These are phyloP conservation scores for Solanum appendiculatum DNA, from an alignment of 257 asterid genomes.

Conservation along the genomic window DNA sequence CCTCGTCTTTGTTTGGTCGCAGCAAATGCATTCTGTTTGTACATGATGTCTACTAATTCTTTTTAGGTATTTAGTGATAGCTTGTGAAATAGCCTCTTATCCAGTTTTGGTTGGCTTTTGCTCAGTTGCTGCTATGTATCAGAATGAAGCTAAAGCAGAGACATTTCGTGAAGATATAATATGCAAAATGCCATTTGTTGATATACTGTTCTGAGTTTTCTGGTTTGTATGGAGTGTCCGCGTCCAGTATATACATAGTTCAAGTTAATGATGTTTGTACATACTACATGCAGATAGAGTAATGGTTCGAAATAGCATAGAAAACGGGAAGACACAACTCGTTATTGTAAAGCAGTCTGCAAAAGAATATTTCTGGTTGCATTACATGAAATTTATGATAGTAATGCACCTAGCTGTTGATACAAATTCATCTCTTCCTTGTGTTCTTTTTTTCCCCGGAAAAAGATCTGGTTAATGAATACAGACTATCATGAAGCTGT, in stretches of 20 bases:
- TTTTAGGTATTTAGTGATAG: background rate
- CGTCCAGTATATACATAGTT: background rate
- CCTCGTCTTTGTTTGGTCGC: background rate
- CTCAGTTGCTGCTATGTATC: background rate
- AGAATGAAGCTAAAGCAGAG: background rate
- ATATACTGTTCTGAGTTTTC: background rate
- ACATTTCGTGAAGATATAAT: background rate
- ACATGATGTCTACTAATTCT: slow-evolving; percentile 5
- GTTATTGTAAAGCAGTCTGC: background rate
- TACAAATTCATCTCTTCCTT: background rate
- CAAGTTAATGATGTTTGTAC: background rate
- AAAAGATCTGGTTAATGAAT: background rate
- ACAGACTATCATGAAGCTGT: background rate
- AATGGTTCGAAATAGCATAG: background rate
- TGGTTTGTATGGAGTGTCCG: background rate
- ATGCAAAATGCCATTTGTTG: background rate
- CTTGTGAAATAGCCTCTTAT: background rate
- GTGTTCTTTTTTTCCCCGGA: background rate
- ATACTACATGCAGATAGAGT: background rate
- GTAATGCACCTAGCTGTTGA: background rate
- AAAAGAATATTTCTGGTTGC: background rate
- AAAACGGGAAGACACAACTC: background rate
- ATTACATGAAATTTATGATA: background rate
- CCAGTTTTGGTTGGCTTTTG: background rate
- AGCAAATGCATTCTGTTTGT: background rate